Evolutionary conservation across 768 basidiomycete genomes (phyloP).

Genomic region (Trametes meyenii): DNA sequence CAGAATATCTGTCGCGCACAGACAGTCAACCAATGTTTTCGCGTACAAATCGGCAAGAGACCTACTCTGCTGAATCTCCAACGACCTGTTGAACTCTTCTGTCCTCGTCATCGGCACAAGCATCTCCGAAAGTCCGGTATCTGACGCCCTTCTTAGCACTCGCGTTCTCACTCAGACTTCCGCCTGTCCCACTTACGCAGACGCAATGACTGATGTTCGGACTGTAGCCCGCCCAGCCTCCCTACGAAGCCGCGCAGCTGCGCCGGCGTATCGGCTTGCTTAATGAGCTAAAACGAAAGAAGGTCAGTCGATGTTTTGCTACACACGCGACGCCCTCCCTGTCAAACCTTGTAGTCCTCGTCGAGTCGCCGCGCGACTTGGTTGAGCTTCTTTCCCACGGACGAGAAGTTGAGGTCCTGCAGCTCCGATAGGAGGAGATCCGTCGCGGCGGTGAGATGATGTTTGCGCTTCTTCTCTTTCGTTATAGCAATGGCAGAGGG

Average conservation of each 20-base stretch:
- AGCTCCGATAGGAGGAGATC: slow-evolving; percentile 85
- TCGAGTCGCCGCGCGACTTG: slow-evolving; percentile 83
- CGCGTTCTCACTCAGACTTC: neutral
- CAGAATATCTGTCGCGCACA: slow-evolving; percentile 69
- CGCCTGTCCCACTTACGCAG: slow-evolving; percentile 66
- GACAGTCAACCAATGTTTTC: slow-evolving; percentile 4
- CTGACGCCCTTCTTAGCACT: slow-evolving; percentile 43
- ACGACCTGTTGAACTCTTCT: slow-evolving; percentile 85
- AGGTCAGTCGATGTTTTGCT: neutral
- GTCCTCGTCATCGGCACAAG: slow-evolving; percentile 83
- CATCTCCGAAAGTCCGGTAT: slow-evolving; percentile 93
- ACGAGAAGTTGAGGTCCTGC: slow-evolving; percentile 90
- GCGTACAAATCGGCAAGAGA: neutral
- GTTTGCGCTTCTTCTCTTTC: slow-evolving; percentile 87
- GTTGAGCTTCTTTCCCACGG: slow-evolving; percentile 81
- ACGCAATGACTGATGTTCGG: slow-evolving; percentile 85
- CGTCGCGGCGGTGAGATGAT: slow-evolving; percentile 74
- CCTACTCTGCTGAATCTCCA: slow-evolving; percentile 96
- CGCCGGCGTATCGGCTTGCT: slow-evolving; percentile 87
- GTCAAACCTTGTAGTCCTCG: slow-evolving; percentile 83
- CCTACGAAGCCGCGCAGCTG: slow-evolving; percentile 96
- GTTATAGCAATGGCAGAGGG: slow-evolving; percentile 51
- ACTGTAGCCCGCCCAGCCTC: slow-evolving; percentile 88
- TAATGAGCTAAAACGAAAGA: slow-evolving; percentile 57
- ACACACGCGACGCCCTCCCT: neutral